These are phyloP conservation scores for Aspergillus japonicus DNA, from an alignment of 2,329 filamentous ascomycete species.

Conservation along the genomic window DNA sequence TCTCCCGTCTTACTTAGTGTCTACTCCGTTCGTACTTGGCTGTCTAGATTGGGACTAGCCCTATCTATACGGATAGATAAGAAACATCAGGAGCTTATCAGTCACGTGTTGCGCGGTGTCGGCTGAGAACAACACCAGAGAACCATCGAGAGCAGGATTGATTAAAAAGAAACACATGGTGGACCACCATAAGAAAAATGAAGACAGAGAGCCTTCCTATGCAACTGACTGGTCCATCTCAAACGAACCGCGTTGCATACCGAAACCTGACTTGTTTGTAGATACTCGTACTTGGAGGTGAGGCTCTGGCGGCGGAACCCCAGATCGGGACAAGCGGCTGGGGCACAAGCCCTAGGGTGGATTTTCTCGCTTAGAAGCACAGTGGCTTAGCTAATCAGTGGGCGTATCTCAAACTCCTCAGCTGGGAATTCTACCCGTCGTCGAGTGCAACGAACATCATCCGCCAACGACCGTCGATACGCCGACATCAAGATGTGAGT, in stretches of 20 bases:
- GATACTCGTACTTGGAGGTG: neutral
- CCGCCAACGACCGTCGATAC: slow-evolving; percentile 48
- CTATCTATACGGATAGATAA: too few relatives aligned
- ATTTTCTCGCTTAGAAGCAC: slow-evolving; percentile 40
- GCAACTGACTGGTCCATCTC: too few relatives aligned
- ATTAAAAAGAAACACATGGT: too few relatives aligned
- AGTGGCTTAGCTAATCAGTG: slow-evolving; percentile 43
- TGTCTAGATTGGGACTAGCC: too few relatives aligned
- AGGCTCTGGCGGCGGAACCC: slow-evolving; percentile 2
- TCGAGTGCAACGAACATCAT: slow-evolving; percentile 45
- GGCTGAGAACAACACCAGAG: neutral
- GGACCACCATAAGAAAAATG: too few relatives aligned
- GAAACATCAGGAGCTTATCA: neutral
- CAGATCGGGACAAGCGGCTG: slow-evolving; percentile 14
- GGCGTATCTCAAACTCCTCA: slow-evolving; percentile 42
- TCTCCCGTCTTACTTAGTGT: too few relatives aligned
- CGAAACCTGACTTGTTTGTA: too few relatives aligned
- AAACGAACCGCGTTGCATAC: too few relatives aligned
- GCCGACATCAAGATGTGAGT: slow-evolving; percentile 49
- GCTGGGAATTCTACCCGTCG: slow-evolving; percentile 37
- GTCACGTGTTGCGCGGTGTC: neutral
- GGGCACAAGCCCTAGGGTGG: slow-evolving; percentile 41
- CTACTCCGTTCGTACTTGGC: too few relatives aligned
- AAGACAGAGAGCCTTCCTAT: too few relatives aligned
- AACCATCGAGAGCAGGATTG: too few relatives aligned